A percentile compares a stretch with the other conserved stretches of the same genome.
Conservation (phyloP, 495 filamentous ascomycete genomes). For the Hypoxylon crocopeplum region DNA sequence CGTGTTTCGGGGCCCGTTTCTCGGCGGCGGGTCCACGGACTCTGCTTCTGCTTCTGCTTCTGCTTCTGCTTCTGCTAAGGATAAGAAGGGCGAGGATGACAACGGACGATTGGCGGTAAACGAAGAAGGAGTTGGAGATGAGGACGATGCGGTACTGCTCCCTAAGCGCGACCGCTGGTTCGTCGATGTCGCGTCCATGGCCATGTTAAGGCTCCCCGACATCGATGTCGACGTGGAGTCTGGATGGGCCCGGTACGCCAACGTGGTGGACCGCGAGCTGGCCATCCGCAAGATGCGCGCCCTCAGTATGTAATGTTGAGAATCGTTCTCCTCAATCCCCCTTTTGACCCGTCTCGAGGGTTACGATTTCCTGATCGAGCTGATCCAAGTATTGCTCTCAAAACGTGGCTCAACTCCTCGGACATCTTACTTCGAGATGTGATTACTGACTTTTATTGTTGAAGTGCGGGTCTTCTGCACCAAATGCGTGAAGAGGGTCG, state of each 20-base stretch:
- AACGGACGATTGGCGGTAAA: conserved; percentile 4
- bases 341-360: no score
- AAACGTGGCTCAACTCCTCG: no score
- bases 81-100: conserved; percentile 1
- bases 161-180: conserved; percentile 50
- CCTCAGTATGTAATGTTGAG: no score
- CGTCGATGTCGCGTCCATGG: conserved; percentile 65
- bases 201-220: conserved; percentile 59
- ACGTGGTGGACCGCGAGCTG: conserved; percentile 51
- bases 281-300: conserved; percentile 66
- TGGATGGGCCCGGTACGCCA: conserved; percentile 40
- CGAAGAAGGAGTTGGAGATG: conserved; percentile 32
- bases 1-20: conserved; percentile 35
- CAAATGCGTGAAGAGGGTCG: conserved; percentile 58
- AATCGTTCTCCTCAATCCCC: no score
- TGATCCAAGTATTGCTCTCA: no score
- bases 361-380: no score
- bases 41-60: no score
- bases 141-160: conserved; percentile 42
- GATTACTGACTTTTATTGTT: no score
- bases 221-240: conserved; percentile 37
- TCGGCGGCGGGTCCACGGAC: no score
- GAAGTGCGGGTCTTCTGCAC: conserved; percentile 62
- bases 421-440: no score
- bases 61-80: no score